These are phyloP conservation scores for Xylariaceae sp. DNA, from an alignment of 2,329 filamentous ascomycete genomes.

Conservation along the genomic window DNA sequence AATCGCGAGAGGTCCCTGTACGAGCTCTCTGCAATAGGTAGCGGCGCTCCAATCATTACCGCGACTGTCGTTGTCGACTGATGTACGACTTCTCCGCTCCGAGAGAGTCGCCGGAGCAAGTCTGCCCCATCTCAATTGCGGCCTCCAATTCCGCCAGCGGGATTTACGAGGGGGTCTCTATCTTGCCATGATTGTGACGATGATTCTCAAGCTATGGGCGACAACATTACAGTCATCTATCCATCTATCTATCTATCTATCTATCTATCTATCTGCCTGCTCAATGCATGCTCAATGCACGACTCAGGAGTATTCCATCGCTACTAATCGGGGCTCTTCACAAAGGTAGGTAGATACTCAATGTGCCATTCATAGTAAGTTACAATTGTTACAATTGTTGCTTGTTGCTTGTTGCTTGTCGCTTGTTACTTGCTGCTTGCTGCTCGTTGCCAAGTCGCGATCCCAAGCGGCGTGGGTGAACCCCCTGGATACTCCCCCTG, in stretches of 20 bases:
- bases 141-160: neutral
- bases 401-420: too few relatives aligned
- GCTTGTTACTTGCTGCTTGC: too few relatives aligned
- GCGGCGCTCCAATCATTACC: neutral
- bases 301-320: neutral
- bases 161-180: neutral
- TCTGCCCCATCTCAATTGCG: neutral
- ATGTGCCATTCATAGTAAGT: too few relatives aligned
- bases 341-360: too few relatives aligned
- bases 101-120: neutral
- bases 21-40: neutral
- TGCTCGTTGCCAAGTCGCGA: neutral
- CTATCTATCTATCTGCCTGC: too few relatives aligned
- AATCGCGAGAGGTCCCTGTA: slow-evolving; percentile 1
- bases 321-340: neutral
- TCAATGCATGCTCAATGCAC: neutral
- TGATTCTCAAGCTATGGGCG: neutral
- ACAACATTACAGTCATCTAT: neutral
- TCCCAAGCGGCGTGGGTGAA: neutral
- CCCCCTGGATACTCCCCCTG: neutral
- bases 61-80: neutral
- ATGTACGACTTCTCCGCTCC: too few relatives aligned
- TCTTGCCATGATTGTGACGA: too few relatives aligned
- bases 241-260: too few relatives aligned
- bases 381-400: too few relatives aligned